phyloP scores from a whole-genome alignment of 208 protist species.

The Leptomonas pyrrhocoris region DNA sequence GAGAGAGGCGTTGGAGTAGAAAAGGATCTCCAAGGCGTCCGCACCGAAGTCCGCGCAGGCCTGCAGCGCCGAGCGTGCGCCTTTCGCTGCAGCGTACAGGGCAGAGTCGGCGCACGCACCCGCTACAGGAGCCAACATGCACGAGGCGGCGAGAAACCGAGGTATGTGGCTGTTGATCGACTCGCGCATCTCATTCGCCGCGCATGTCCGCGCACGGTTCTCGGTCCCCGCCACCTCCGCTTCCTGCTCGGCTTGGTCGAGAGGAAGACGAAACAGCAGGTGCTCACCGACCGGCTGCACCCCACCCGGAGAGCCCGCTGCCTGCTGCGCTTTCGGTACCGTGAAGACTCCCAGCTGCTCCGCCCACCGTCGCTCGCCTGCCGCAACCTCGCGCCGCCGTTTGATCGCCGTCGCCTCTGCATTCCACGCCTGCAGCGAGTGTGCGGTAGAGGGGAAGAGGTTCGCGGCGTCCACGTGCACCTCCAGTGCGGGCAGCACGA shows the following conservation, averaged over 20 bases:
- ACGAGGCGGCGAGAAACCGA: background rate
- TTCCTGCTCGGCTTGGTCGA: background rate
- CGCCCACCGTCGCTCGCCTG: slow-evolving; percentile 11
- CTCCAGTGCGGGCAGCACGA: slow-evolving; percentile 23
- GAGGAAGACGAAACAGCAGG: slow-evolving; percentile 25
- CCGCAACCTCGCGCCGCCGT: slow-evolving; percentile 4
- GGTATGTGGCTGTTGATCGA: background rate
- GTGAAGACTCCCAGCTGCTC: slow-evolving; percentile 23
- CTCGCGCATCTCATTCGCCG: background rate
- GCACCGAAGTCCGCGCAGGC: slow-evolving; percentile 29
- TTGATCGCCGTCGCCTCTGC: slow-evolving; percentile 7
- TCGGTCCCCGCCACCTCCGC: background rate
- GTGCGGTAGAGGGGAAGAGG: slow-evolving; percentile 9
- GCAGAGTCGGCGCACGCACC: background rate
- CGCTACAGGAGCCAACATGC: background rate
- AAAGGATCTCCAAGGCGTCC: slow-evolving; percentile 20
- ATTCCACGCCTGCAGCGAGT: slow-evolving; percentile 20
- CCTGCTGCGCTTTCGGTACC: slow-evolving; percentile 2
- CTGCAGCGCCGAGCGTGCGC: slow-evolving; percentile 24
- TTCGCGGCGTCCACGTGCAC: slow-evolving; percentile 17
- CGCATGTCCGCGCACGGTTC: background rate
- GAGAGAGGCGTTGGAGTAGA: slow-evolving; percentile 20
- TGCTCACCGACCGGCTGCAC: slow-evolving; percentile 16
- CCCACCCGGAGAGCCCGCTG: background rate
- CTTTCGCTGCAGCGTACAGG: background rate